phyloP scores from a whole-genome alignment of 345 rosid species.

The Citrus reticulata region DNA sequence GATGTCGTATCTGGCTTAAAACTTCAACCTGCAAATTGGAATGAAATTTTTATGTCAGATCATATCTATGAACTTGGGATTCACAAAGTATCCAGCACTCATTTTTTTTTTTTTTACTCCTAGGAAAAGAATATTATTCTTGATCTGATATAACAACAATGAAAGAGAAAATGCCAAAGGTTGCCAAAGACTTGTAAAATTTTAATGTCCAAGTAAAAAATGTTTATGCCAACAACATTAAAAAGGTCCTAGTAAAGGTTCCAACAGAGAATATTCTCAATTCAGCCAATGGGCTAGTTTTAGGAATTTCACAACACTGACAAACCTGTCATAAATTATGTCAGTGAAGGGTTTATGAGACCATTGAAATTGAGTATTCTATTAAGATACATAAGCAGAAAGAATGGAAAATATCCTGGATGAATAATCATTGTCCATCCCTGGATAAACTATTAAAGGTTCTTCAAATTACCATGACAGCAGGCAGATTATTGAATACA shows the following conservation, averaged over 20 bases:
- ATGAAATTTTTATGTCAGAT: background rate
- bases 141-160: background rate
- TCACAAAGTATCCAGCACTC: background rate
- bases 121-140: background rate
- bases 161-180: background rate
- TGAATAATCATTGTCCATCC: background rate
- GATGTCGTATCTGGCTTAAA: slow-evolving; percentile 78
- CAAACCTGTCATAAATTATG: background rate
- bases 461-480: background rate
- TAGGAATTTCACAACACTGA: background rate
- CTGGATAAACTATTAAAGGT: background rate
- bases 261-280: background rate
- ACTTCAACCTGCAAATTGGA: slow-evolving; percentile 64
- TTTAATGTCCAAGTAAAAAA: background rate
- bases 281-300: background rate
- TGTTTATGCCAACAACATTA: background rate
- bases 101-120: too few species aligned
- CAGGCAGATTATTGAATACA: background rate
- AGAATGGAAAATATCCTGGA: background rate
- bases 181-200: background rate
- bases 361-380: background rate
- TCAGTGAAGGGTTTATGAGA: background rate
- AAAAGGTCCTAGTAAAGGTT: background rate
- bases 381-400: background rate
- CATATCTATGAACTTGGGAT: background rate